Percentiles rank a stretch among this genome's conserved stretches.
Evolutionary conservation across 352 stramenopile species (phyloP).

Genomic region (Phytophthora pluvialis): DNA sequence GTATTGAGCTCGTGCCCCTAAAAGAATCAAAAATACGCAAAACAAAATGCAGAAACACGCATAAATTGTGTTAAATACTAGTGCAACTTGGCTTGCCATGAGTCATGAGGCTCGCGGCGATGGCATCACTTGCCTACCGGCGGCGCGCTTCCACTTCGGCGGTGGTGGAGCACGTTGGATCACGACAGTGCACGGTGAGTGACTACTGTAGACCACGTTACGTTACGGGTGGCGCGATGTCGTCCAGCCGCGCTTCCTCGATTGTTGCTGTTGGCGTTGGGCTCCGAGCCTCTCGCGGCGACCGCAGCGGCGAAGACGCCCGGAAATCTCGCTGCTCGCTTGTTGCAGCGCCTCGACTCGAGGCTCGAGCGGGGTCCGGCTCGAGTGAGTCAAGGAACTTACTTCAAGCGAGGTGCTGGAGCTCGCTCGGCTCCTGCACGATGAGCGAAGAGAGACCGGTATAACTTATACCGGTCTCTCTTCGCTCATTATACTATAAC

Average conservation of each 20-base stretch:
- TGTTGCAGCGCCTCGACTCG: conserved; percentile 3
- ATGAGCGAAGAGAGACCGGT: neutral
- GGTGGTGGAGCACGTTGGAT: conserved; percentile 2
- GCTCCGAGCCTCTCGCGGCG: conserved; percentile 1
- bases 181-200: neutral
- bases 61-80: too few relatives aligned
- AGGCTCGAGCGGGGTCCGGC: conserved; percentile 13
- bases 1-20: too few relatives aligned
- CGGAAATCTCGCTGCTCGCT: conserved; percentile 13
- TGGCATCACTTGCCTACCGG: neutral
- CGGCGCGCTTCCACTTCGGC: neutral
- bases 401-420: conserved; percentile 25
- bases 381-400: conserved; percentile 36
- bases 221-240: conserved; percentile 19
- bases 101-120: too few relatives aligned
- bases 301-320: neutral
- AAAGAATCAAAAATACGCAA: too few relatives aligned
- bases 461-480: too few relatives aligned
- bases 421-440: neutral
- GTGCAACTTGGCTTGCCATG: too few relatives aligned
- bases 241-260: conserved; percentile 21
- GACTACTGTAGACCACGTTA: conserved; percentile 12
- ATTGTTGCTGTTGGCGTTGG: conserved; percentile 22
- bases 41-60: too few relatives aligned
- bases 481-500: too few relatives aligned